These are phyloP conservation scores for Penicillium sp. DNA, from an alignment of 2,329 filamentous ascomycete genomes.

Conservation along the genomic window DNA sequence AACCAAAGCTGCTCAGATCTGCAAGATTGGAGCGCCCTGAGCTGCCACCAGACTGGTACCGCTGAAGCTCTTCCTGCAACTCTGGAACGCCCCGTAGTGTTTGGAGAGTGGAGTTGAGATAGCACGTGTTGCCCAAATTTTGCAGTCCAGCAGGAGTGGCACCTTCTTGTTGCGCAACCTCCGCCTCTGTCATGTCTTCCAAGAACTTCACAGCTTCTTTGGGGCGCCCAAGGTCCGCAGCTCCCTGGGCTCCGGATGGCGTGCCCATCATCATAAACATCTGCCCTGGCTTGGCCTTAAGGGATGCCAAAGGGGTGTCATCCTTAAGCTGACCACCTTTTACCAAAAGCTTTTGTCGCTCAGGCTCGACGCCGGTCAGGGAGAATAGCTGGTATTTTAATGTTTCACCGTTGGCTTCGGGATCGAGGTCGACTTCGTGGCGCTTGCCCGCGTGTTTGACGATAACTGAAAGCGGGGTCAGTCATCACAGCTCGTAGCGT, in stretches of 20 bases:
- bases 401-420: slow-evolving; percentile 75
- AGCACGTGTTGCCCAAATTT: slow-evolving; percentile 97
- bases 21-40: slow-evolving; percentile 32
- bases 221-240: slow-evolving; percentile 60
- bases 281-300: slow-evolving; percentile 80
- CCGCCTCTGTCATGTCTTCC: slow-evolving; percentile 96
- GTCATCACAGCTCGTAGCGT: slow-evolving; percentile 1
- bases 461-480: slow-evolving; percentile 55
- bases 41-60: slow-evolving; percentile 48
- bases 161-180: slow-evolving; percentile 73
- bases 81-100: slow-evolving; percentile 83
- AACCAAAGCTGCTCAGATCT: slow-evolving; percentile 49
- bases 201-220: slow-evolving; percentile 80
- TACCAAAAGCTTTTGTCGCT: slow-evolving; percentile 90
- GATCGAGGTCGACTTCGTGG: slow-evolving; percentile 88
- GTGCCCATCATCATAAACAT: slow-evolving; percentile 96
- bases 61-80: slow-evolving; percentile 69
- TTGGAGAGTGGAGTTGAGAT: slow-evolving; percentile 96
- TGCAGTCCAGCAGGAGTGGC: slow-evolving; percentile 81
- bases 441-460: slow-evolving; percentile 95
- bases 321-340: slow-evolving; percentile 94
- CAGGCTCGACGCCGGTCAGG: slow-evolving; percentile 89
- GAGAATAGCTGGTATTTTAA: slow-evolving; percentile 96
- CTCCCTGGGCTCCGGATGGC: slow-evolving; percentile 59
- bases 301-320: slow-evolving; percentile 76